Base-by-base conservation (phyloP, 768 basidiomycete species). In the Auriscalpium vulgare region DNA sequence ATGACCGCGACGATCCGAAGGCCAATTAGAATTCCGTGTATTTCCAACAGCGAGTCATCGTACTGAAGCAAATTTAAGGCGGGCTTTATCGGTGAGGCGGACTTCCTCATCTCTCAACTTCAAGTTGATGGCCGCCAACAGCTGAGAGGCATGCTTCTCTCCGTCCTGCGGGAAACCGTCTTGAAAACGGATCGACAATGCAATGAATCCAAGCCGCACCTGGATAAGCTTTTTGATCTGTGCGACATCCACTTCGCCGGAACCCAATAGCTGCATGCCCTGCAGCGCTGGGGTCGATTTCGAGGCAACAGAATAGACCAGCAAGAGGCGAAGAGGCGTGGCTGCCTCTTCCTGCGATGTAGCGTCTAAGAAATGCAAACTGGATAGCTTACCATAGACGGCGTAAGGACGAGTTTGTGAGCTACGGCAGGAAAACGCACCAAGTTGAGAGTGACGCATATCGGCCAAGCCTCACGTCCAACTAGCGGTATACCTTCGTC, bases 371-470 rank as follows among this genome's bases (percentile, higher is more conserved):
- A 85, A 88, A 62, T 88, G 81, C 4, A 75, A 65, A 3, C 80
- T 74, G 2, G 83, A 75, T 38, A 80, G 69, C 85, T 91, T 59
- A 17, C 8, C 17, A 8, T 21, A 40, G 50, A 35, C n/a, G 44
- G 19, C 17, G 29, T 51, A 5, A 11, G 16, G 21, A 29, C 21
- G 16, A 19, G 2, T 52, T 2, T n/a, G 14, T 10, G 17, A n/a
- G 17, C 17, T 19, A 13, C 17, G 29, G 29, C 29, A 29, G 29
- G 29, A 29, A 29, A 29, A 3, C 82, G 11, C 59, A 92, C 90
- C 23, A 91, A 61, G 59, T 93, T 91, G 53, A 94, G 66, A 1
- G 90, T 91, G 23, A 92, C 71, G 58, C 83, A 83, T 4, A 94
- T 75, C 0, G 91, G 92, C 83, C 91, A 88, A 11, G 66, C 61